phyloP scores from a whole-genome alignment of 2,329 filamentous ascomycete genomes.

The Plectosphaerella cucumerina region DNA sequence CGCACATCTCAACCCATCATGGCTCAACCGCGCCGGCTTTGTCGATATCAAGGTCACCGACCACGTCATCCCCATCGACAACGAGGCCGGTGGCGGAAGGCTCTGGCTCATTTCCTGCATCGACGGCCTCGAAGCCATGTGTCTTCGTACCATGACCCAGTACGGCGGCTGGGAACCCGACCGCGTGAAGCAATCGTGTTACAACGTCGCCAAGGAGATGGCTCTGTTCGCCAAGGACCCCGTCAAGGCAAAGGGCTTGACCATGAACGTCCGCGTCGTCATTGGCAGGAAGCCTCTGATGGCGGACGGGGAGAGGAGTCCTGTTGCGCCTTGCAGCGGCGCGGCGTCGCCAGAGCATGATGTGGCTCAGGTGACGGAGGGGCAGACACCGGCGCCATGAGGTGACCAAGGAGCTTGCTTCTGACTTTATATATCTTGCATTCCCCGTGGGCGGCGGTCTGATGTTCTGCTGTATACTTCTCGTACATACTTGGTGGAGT shows the following conservation, averaged over 20 bases:
- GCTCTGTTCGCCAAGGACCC: constrained; percentile 43
- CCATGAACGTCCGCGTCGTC: constrained; percentile 43
- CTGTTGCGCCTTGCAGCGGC: background rate
- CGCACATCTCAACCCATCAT: constrained; percentile 38
- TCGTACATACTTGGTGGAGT: too few species aligned
- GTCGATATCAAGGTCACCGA: constrained; percentile 44
- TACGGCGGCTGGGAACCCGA: constrained; percentile 49
- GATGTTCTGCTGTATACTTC: constrained; percentile 1
- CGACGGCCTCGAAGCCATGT: constrained; percentile 44
- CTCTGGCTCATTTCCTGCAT: constrained; percentile 50
- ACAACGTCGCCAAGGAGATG: constrained; percentile 42
- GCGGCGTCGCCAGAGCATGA: background rate
- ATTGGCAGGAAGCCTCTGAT: constrained; percentile 43
- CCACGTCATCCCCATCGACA: constrained; percentile 42
- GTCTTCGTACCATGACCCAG: constrained; percentile 46
- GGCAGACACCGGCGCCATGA: background rate
- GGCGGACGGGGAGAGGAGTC: background rate
- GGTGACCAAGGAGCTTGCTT: background rate
- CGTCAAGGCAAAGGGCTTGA: constrained; percentile 34
- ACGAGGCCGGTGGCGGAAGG: constrained; percentile 43
- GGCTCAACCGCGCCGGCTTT: constrained; percentile 45
- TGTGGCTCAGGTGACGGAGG: too few species aligned
- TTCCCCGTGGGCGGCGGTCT: background rate
- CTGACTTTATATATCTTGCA: too few species aligned
- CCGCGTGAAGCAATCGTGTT: constrained; percentile 41